Evolutionary conservation across 2,329 filamentous ascomycete species (phyloP).

Genomic region (Aspergillus tubingensis): DNA sequence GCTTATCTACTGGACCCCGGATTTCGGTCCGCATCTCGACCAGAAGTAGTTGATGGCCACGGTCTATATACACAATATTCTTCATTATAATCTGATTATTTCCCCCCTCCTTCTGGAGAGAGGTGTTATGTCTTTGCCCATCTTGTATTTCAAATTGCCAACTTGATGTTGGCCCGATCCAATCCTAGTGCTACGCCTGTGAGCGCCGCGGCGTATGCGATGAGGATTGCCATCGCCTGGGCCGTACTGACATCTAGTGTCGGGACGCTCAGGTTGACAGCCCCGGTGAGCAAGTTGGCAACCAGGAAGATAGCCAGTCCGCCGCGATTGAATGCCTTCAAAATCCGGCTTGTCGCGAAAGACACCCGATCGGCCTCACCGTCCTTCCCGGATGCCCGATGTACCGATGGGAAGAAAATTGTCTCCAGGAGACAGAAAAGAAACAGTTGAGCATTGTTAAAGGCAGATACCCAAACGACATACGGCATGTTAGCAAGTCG

Average conservation of each 20-base stretch:
- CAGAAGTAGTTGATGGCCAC: no score
- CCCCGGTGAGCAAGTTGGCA: constrained; percentile 84
- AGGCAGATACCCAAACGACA: constrained; percentile 86
- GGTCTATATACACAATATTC: no score
- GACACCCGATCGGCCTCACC: constrained; percentile 66
- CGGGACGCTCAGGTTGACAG: constrained; percentile 82
- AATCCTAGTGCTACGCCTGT: constrained; percentile 62
- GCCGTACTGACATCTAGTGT: constrained; percentile 71
- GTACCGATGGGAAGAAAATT: constrained; percentile 71
- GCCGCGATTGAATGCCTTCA: constrained; percentile 84
- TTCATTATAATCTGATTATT: no score
- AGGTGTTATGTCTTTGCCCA: not conserved
- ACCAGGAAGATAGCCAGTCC: constrained; percentile 81
- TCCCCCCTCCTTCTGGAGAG: no score
- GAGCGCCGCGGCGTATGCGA: constrained; percentile 69
- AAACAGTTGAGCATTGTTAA: constrained; percentile 81
- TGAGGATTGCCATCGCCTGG: constrained; percentile 71
- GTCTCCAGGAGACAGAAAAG: constrained; percentile 78
- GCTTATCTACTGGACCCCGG: no score
- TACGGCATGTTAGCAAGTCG: constrained; percentile 92
- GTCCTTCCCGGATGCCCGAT: constrained; percentile 56
- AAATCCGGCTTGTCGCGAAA: constrained; percentile 75
- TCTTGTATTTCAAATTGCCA: constrained; percentile 13
- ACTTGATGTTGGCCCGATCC: constrained; percentile 41
- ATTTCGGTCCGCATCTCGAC: no score